Percentiles rank a stretch among this genome's conserved stretches.
phyloP scores from a whole-genome alignment of 140 eudicot species.

The Ambrosia hybrid region DNA sequence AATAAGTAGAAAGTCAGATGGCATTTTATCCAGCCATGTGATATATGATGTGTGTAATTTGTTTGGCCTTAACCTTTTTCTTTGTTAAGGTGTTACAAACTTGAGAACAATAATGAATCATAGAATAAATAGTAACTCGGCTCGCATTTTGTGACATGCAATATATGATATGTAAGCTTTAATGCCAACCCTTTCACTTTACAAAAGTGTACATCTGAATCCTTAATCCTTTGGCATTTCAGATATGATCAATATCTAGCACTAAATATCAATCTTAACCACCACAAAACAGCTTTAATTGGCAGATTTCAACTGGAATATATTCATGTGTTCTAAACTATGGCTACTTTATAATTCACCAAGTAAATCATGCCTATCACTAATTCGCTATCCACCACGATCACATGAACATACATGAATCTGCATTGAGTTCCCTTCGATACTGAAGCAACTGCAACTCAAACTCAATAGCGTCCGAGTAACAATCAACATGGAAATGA shows the following conservation, averaged over 20 bases:
- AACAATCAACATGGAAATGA: constrained; percentile 3
- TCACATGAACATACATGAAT: background rate
- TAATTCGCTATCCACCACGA: no score
- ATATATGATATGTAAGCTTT: no score
- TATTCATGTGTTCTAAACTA: background rate
- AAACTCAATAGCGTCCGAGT: background rate
- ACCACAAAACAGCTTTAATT: background rate
- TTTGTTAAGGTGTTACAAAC: background rate
- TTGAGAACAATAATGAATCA: constrained; percentile 17
- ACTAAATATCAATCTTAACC: background rate
- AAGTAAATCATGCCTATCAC: background rate
- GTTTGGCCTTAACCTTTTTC: background rate
- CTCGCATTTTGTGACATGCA: background rate
- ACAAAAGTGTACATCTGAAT: constrained; percentile 11
- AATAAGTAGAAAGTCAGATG: constrained; percentile 30
- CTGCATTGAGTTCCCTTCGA: background rate
- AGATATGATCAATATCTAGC: background rate
- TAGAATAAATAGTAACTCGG: constrained; percentile 1
- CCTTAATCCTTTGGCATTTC: no score
- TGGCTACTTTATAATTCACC: background rate
- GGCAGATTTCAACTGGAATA: background rate
- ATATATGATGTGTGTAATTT: constrained; percentile 15
- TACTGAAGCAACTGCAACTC: background rate
- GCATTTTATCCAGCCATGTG: constrained; percentile 23
- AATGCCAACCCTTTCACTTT: constrained; percentile 4